phyloP scores from a whole-genome alignment of 164 flowering plant genomes.

The Annona squamosa region DNA sequence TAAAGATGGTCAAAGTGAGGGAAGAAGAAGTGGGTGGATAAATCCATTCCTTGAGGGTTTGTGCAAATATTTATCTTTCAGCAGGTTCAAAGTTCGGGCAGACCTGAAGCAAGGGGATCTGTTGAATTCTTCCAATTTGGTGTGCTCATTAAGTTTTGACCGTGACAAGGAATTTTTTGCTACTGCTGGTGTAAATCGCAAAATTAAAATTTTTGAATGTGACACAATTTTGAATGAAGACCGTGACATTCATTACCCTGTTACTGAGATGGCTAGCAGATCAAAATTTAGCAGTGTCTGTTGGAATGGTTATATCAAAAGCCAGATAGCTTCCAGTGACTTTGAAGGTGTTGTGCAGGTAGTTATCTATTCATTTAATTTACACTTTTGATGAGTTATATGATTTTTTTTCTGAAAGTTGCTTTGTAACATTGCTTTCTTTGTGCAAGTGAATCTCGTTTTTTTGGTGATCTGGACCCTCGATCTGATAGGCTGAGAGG shows the following conservation, averaged over 20 bases:
- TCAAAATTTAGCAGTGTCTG: slow-evolving; percentile 89
- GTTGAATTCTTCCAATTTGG: slow-evolving; percentile 80
- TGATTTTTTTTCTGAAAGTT: neutral
- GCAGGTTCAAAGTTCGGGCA: slow-evolving; percentile 75
- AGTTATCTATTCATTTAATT: slow-evolving; percentile 8
- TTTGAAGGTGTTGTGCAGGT: slow-evolving; percentile 99
- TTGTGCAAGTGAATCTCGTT: neutral
- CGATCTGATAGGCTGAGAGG: neutral
- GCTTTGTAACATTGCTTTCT: neutral
- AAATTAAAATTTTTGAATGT: slow-evolving; percentile 91
- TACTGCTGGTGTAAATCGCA: slow-evolving; percentile 93
- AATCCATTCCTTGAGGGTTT: slow-evolving; percentile 85
- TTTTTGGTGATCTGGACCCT: neutral
- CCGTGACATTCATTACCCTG: slow-evolving; percentile 92
- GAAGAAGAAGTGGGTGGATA: slow-evolving; percentile 59
- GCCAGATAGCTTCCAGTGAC: slow-evolving; percentile 96
- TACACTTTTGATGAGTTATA: neutral
- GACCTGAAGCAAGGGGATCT: slow-evolving; percentile 94
- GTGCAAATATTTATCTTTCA: slow-evolving; percentile 80
- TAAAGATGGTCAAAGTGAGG: slow-evolving; percentile 31
- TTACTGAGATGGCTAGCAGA: slow-evolving; percentile 78
- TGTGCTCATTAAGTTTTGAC: slow-evolving; percentile 87
- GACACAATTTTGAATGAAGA: slow-evolving; percentile 58
- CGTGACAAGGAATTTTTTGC: slow-evolving; percentile 96
- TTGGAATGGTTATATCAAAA: slow-evolving; percentile 93